Evolutionary conservation across 768 basidiomycete genomes (phyloP).

Genomic region (Hypholoma fasciculare): DNA sequence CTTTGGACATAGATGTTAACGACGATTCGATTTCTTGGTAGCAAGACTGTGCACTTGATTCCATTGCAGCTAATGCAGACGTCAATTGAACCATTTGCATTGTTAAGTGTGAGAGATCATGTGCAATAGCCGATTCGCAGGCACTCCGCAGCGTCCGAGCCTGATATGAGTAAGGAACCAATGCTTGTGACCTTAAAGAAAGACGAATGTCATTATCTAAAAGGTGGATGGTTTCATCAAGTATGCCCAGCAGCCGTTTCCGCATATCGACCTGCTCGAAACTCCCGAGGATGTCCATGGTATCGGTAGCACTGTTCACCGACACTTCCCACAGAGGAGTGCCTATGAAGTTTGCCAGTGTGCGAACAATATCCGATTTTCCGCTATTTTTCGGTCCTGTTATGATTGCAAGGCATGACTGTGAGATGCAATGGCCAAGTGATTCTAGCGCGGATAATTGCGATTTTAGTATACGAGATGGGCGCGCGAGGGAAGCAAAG

Average conservation of each 20-base stretch:
- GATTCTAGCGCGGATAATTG: constrained; percentile 74
- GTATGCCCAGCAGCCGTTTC: constrained; percentile 35
- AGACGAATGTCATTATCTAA: constrained; percentile 40
- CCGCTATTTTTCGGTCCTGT: constrained; percentile 74
- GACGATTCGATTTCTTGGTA: constrained; percentile 14
- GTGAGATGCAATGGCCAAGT: constrained; percentile 66
- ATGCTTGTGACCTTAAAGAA: constrained; percentile 25
- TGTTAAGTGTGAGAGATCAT: constrained; percentile 3
- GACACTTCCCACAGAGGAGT: constrained; percentile 68
- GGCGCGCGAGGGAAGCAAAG: constrained; percentile 32
- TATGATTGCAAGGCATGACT: constrained; percentile 88
- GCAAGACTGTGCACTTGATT: constrained; percentile 13
- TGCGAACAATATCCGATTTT: constrained; percentile 75
- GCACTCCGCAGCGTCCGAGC: constrained; percentile 12
- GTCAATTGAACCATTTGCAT: constrained; percentile 6
- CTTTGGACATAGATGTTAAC: constrained; percentile 22
- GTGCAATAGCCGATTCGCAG: constrained; percentile 7
- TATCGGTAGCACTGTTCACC: constrained; percentile 87
- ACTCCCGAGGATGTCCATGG: constrained; percentile 90
- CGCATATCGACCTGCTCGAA: constrained; percentile 86
- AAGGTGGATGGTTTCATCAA: constrained; percentile 40
- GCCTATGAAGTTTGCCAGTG: constrained; percentile 72
- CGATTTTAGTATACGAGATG: constrained; percentile 55
- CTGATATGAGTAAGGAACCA: constrained; percentile 10
- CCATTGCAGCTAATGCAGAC: constrained; percentile 14